These are phyloP conservation scores for Zoysia pacifica DNA, from an alignment of 176 grass and related monocot species.

Conservation along the genomic window DNA sequence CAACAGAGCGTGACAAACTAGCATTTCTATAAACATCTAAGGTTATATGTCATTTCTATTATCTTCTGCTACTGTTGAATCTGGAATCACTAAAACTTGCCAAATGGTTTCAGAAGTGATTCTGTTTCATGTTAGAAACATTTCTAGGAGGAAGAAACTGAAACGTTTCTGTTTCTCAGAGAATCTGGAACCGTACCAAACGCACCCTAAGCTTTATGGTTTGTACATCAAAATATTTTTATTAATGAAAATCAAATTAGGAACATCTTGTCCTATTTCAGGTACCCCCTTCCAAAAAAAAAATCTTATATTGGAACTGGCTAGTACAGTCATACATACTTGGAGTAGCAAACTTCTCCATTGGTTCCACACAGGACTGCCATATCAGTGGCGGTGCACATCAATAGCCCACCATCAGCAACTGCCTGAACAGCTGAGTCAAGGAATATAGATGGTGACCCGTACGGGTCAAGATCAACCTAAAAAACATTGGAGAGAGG, in stretches of 20 bases:
- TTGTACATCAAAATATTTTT: background rate
- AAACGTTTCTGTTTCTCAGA: too few relatives aligned
- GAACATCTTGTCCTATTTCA: background rate
- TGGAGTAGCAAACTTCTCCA: conserved; percentile 95
- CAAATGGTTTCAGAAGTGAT: too few relatives aligned
- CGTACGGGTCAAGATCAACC: conserved; percentile 98
- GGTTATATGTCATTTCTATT: too few relatives aligned
- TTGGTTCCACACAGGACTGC: conserved; percentile 92
- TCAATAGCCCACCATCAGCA: conserved; percentile 84
- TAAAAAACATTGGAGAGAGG: conserved; percentile 24
- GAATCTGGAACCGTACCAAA: too few relatives aligned
- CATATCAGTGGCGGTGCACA: conserved; percentile 99
- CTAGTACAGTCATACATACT: conserved; percentile 47
- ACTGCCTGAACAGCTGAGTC: conserved; percentile 93
- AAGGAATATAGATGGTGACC: conserved; percentile 87
- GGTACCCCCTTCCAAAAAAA: background rate
- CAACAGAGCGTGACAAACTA: too few relatives aligned
- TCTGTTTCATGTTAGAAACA: too few relatives aligned
- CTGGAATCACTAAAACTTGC: too few relatives aligned
- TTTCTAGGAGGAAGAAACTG: too few relatives aligned
- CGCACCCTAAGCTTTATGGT: background rate
- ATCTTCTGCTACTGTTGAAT: too few relatives aligned
- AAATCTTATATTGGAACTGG: background rate
- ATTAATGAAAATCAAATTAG: background rate
- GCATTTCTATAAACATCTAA: too few relatives aligned